Evolutionary conservation across 441 rosid genomes (phyloP), one percentile per base, ranked within the genome.

Genomic region (Corymbia citriodora): DNA sequence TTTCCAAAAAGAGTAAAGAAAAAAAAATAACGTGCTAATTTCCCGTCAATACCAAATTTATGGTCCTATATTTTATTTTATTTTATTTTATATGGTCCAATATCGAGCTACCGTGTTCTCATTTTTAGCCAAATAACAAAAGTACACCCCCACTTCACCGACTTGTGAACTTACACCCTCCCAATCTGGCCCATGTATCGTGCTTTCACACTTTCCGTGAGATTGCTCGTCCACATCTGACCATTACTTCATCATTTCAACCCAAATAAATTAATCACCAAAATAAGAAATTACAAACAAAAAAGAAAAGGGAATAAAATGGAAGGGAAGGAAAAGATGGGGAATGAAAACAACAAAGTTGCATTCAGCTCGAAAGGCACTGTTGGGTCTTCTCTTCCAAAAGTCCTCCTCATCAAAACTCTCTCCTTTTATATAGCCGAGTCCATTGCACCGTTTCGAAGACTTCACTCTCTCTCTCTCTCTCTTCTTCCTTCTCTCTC

Each of bases 401-500:
- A 91, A 94, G 25, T 19, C 49, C 92, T 93, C 92, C 83, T 55
- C 55, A 50, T 68, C 11, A 90, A 90, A 70, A 33, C 79, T 70
- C 79, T 70, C 79, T 9, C 79, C 93, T 92, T 90, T 91, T 94
- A 93, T 92, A 91, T 93, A 92, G 97, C 97, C 97, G 96, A 93
- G 96, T 96, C 96, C 93, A 92, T 91, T 93, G 96, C 95, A 91
- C 93, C 93, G 89, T 48, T 92, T 93, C 88, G 86, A 89, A 95
- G 93, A 89, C 93, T 93, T 59, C 85, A 23, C 90, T 88, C 90
- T 81, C 74, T 82, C 90, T 88, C 88, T 88, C 90, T 90, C 91
- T 88, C 87, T 74, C 92, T 74, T 87, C 36, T 57, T 40, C 45
- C 87, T 55, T 79, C 88, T 81, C 88, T 92, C 91, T 90, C 89